Conservation (phyloP, 129 eudicot genomes). For the Helianthus annuus region DNA sequence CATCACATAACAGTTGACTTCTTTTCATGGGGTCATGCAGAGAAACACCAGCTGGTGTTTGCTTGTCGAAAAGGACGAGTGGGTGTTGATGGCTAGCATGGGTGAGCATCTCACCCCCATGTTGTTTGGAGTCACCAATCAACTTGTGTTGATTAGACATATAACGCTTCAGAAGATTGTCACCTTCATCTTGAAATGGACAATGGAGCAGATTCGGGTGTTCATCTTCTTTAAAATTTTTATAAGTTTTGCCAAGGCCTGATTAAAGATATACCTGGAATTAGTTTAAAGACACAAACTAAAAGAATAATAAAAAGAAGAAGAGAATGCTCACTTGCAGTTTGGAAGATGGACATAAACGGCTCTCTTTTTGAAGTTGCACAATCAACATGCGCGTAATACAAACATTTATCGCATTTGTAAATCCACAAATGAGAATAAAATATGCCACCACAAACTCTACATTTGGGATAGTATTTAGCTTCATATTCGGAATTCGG, state of each 20-base stretch:
- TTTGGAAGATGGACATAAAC: neutral
- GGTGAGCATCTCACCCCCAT: neutral
- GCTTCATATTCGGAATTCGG: no score
- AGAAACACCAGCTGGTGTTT: neutral
- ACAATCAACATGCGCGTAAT: conserved; percentile 5
- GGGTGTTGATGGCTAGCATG: conserved; percentile 9
- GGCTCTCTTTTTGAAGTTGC: conserved; percentile 1
- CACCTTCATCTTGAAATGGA: conserved; percentile 11
- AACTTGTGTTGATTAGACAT: neutral
- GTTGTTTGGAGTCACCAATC: neutral
- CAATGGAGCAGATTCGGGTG: neutral
- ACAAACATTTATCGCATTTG: conserved; percentile 8
- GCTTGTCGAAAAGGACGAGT: conserved; percentile 1
- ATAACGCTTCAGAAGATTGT: conserved; percentile 7
- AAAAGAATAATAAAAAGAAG: neutral
- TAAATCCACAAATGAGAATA: neutral
- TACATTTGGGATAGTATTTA: neutral
- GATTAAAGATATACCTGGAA: neutral
- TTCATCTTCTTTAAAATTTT: neutral
- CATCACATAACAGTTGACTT: conserved; percentile 12
- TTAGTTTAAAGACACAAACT: neutral
- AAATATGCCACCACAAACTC: neutral
- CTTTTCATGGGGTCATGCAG: conserved; percentile 14
- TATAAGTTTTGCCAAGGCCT: conserved; percentile 1
- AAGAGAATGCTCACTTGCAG: neutral